Evolutionary conservation across 768 basidiomycete genomes (phyloP).

Genomic region (Omphalotus guepiniiformis): DNA sequence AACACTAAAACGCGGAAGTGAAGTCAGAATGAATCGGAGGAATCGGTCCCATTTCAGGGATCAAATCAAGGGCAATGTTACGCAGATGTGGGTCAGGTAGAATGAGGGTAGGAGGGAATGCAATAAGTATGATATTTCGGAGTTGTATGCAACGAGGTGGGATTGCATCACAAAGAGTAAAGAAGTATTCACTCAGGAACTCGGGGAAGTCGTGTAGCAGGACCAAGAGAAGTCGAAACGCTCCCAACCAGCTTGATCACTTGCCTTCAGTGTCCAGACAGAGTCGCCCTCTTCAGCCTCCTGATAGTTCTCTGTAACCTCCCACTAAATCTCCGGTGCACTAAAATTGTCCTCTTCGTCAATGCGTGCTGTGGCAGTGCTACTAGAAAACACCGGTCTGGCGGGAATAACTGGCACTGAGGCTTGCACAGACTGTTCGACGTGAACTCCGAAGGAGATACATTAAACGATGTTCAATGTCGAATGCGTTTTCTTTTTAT

Average conservation of each 20-base stretch:
- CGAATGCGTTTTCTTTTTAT: no score
- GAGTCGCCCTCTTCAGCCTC: constrained; percentile 79
- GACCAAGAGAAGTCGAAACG: constrained; percentile 86
- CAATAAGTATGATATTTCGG: constrained; percentile 93
- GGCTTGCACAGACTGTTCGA: constrained; percentile 70
- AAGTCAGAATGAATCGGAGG: constrained; percentile 93
- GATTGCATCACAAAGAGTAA: constrained; percentile 90
- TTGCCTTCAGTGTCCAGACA: constrained; percentile 80
- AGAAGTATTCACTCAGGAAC: constrained; percentile 95
- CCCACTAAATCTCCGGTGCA: constrained; percentile 57
- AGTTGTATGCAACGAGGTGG: constrained; percentile 93
- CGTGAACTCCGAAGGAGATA: constrained; percentile 72
- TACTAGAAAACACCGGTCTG: constrained; percentile 43
- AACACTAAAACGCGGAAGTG: constrained; percentile 74
- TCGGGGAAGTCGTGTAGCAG: constrained; percentile 99
- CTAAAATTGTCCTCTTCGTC: constrained; percentile 68
- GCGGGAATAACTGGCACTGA: constrained; percentile 59
- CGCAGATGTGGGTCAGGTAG: constrained; percentile 87
- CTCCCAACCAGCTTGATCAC: constrained; percentile 75
- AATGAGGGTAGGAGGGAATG: constrained; percentile 78
- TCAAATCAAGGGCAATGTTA: constrained; percentile 65
- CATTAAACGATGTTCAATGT: no score
- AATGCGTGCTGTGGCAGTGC: constrained; percentile 64
- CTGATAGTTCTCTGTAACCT: constrained; percentile 72
- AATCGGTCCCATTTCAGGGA: constrained; percentile 89